These are phyloP conservation scores for Sphagnum fallax DNA, from an alignment of 228 moss, liverwort and hornwort genomes.

Conservation along the genomic window DNA sequence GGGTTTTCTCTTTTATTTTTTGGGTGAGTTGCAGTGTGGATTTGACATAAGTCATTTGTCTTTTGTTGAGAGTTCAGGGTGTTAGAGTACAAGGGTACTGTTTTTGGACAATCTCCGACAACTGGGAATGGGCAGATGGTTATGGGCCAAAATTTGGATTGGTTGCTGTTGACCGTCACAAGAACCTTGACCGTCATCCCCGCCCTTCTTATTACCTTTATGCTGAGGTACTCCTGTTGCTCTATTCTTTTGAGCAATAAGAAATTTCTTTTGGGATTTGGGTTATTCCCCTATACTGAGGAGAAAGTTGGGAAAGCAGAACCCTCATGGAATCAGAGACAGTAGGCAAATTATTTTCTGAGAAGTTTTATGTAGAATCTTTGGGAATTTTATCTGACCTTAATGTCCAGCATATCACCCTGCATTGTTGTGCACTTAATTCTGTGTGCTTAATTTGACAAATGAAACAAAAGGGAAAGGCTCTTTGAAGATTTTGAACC, in stretches of 20 bases:
- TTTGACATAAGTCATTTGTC: too few species aligned
- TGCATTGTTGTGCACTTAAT: too few species aligned
- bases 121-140: constrained; percentile 99
- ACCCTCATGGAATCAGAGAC: not conserved
- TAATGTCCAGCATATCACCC: too few species aligned
- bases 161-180: constrained; percentile 80
- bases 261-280: not conserved
- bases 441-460: too few species aligned
- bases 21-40: too few species aligned
- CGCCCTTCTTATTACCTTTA: constrained; percentile 90
- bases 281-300: not conserved
- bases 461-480: too few species aligned
- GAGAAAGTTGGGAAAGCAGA: too few species aligned
- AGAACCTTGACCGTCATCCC: constrained; percentile 65
- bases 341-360: not conserved
- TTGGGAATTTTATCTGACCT: not conserved
- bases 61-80: constrained; percentile 39
- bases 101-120: constrained; percentile 99
- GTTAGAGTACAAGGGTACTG: constrained; percentile 96
- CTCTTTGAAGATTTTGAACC: too few species aligned
- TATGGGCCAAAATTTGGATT: constrained; percentile 99
- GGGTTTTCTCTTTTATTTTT: too few species aligned
- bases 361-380: not conserved
- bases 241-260: not conserved
- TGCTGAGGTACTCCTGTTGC: constrained; percentile 40